Evolutionary conservation across 495 filamentous ascomycete genomes (phyloP), one percentile per base, ranked within the genome.

Genomic region (Platismatia glauca): DNA sequence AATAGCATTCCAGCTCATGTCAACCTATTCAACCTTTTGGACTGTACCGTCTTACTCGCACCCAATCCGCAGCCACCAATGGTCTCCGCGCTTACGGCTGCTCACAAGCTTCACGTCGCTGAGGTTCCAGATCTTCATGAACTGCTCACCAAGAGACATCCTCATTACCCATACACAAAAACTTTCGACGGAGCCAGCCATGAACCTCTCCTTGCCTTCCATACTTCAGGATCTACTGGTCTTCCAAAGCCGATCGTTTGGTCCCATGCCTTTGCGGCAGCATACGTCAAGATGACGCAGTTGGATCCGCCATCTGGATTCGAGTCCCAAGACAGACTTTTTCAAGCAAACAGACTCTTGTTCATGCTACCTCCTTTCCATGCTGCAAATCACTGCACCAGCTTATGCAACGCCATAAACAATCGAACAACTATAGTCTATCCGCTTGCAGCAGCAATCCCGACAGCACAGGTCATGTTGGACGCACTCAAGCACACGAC

Each of bases 131-230:
- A 60, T 18, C 29, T 74, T 4, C 63, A 70, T 6, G 66, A 69
- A 0, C 64, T 77, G 12, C 50, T 78, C 13, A 48, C 48, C 18
- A 35, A 64, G 6, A 44, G 20, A 3, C 64, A 70, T 44, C 60
- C 68, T 4, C 58, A 67, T 59, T 73, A 74, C 34, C 55, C 69
- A 7, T 77, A 61, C 37, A 16, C 56, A 1, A 75, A 74, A 55
- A 67, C 61, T 0, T 73, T 71, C 41, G 63, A 66, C 2, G 58
- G 66, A 27, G 71, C 70, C 22, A 48, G 43, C 0, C 31, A 59
- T 15, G 74, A 77, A n/a, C 65, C 64, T 0, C 53, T 75, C 16
- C 62, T 69, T 27, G 29, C 16, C 31, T 31, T 59, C 9, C 58
- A 59, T 35, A 50, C 41, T 12, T 59, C 58, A 22, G 41, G 58